Base-by-base conservation (phyloP, 257 asterid species). In the Orobanche coerulescens region DNA sequence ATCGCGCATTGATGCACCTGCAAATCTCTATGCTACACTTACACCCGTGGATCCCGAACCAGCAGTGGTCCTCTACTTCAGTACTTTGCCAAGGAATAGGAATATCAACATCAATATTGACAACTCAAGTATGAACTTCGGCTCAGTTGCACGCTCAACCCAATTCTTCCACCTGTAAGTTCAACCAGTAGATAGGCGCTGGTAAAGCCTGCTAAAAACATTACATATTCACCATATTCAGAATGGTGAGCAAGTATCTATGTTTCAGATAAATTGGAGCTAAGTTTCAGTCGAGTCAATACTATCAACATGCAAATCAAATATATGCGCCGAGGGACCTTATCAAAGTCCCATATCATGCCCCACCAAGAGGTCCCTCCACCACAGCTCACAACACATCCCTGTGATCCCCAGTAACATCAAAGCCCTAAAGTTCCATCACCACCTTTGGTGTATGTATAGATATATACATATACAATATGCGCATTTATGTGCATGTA, bases 161-260 rank as follows among this genome's bases (percentile, higher is more conserved):
- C 64, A 65, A 62, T 59, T 70, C 77, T 83, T 82, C 95, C 89
- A 91, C 98, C 98, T 91, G 98, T 83, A 88, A 91, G 89, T 88
- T 89, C 82, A 91, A 84, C 91, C 95, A 91, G 97, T 75, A 87
- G 88, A 91, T 56, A 91, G 88, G 90, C 83, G 95, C 96, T 91
- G 82, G 76, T 91, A 81, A 91, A 91, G 86, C 96, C 98, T 87
- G 98, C 77, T 85, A 64, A 77, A 64, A 77, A 62, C 82, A 78
- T 69, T 78, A 61, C 76, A 77, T 81, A 73, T 73, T 77, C 85
- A 79, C 90, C 87, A 79, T 82, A 88, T 75, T 79, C 65, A 82
- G 90, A 79, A 82, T 71, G 85, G 83, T 67, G 78, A 57, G 68
- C 36, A 64, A 10, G 52, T 46, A 61, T 39, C 61, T 57, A 58